A percentile compares a stretch with the other conserved stretches of the same genome.
phyloP scores from a whole-genome alignment of 768 basidiomycete species.

The Tricholoma matsutake region DNA sequence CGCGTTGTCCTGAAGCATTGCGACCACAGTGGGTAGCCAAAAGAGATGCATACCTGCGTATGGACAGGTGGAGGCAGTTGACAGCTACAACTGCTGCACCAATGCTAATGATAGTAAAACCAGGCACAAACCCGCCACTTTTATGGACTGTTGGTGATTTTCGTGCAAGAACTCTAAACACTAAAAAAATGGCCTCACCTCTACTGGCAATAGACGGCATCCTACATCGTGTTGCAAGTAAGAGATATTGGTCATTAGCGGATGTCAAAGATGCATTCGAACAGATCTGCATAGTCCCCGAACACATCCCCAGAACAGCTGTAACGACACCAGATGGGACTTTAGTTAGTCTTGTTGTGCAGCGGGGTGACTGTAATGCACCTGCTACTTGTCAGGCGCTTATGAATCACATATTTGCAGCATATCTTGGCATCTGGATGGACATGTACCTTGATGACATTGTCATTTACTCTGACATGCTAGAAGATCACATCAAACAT shows the following conservation, averaged over 20 bases:
- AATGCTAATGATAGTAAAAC: slow-evolving; percentile 18
- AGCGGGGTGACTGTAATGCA: slow-evolving; percentile 7
- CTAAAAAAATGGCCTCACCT: slow-evolving; percentile 9
- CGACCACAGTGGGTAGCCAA: slow-evolving; percentile 27
- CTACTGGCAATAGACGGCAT: slow-evolving; percentile 7
- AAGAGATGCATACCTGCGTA: slow-evolving; percentile 23
- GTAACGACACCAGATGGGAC: slow-evolving; percentile 13
- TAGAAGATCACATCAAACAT: slow-evolving; percentile 9
- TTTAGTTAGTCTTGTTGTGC: slow-evolving; percentile 6
- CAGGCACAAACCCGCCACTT: not conserved
- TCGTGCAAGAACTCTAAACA: slow-evolving; percentile 2
- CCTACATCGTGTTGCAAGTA: not conserved
- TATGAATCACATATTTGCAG: slow-evolving; percentile 10
- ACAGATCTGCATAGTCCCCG: slow-evolving; percentile 9
- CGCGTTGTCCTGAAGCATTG: slow-evolving; percentile 37
- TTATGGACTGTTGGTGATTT: slow-evolving; percentile 2
- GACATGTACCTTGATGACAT: slow-evolving; percentile 11
- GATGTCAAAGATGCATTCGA: slow-evolving; percentile 10
- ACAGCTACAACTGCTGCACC: slow-evolving; percentile 33
- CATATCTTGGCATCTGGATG: slow-evolving; percentile 7
- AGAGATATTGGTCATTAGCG: not conserved
- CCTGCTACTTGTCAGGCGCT: slow-evolving; percentile 7
- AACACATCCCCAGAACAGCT: slow-evolving; percentile 1
- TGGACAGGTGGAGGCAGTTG: slow-evolving; percentile 28
- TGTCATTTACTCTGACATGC: slow-evolving; percentile 6